These are phyloP conservation scores for Sungouiozyma ichnusensis DNA, from an alignment of 805 yeast genomes.

Conservation along the genomic window DNA sequence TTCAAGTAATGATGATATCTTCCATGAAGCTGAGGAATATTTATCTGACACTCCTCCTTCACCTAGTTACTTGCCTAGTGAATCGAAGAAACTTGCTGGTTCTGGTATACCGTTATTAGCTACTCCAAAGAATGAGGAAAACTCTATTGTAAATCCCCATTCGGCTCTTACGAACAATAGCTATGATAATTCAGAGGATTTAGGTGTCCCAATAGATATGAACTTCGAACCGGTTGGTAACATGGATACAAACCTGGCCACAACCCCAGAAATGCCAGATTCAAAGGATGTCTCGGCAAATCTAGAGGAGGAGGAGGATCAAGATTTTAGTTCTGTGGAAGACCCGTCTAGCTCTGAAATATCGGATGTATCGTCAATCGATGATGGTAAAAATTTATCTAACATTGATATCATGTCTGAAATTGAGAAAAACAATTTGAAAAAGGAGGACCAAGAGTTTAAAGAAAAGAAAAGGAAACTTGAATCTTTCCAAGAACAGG, in stretches of 20 bases:
- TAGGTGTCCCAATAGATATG: conserved; percentile 6
- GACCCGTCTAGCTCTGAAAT: not conserved
- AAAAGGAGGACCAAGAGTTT: conserved; percentile 26
- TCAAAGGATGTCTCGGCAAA: conserved; percentile 16
- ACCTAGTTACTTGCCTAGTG: not conserved
- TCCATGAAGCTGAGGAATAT: conserved; percentile 14
- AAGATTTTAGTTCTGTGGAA: not conserved
- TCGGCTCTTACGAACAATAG: too few relatives aligned
- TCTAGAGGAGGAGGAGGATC: conserved; percentile 10
- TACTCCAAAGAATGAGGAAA: too few relatives aligned
- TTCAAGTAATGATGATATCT: conserved; percentile 10
- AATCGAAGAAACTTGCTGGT: not conserved
- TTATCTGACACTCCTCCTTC: not conserved
- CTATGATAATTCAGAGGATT: conserved; percentile 12
- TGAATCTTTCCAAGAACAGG: not conserved
- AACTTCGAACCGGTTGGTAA: not conserved
- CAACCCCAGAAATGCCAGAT: conserved; percentile 6
- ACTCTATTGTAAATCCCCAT: too few relatives aligned
- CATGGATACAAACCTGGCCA: not conserved
- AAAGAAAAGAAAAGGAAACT: conserved; percentile 15
- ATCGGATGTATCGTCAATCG: not conserved
- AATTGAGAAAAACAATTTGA: conserved; percentile 21
- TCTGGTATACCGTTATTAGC: not conserved
- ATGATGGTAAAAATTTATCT: not conserved
- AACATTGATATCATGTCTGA: not conserved